Conservation (phyloP, 1,284 basidiomycete species). For the Bjerkandera adusta region DNA sequence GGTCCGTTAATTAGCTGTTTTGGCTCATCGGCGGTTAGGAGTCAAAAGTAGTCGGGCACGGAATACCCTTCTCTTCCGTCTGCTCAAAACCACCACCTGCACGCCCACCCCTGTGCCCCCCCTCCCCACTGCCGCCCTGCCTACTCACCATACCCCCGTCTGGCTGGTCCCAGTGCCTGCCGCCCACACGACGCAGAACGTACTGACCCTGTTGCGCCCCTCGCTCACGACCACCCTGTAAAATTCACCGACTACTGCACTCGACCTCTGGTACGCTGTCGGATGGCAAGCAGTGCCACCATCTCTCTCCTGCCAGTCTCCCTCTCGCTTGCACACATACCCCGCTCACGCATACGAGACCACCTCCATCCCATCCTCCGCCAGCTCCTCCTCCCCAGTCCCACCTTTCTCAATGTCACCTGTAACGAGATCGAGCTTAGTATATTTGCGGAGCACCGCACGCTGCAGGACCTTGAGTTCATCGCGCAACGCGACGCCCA, state of each 20-base stretch:
- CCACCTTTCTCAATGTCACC: constrained; percentile 70
- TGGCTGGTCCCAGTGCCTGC: too few relatives aligned
- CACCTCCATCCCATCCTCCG: constrained; percentile 62
- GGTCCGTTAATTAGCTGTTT: constrained; percentile 4
- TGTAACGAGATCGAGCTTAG: constrained; percentile 75
- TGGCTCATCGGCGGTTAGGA: constrained; percentile 4
- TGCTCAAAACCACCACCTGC: background rate
- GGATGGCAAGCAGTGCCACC: constrained; percentile 40
- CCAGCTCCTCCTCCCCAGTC: constrained; percentile 63
- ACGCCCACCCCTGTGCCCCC: constrained; percentile 1
- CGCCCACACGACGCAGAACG: background rate
- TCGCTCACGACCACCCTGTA: background rate
- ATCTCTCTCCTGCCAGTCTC: constrained; percentile 68
- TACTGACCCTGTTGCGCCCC: constrained; percentile 5
- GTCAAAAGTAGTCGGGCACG: constrained; percentile 10
- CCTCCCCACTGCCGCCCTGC: background rate
- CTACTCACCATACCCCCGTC: background rate
- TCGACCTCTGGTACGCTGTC: background rate
- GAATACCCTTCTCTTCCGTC: constrained; percentile 4
- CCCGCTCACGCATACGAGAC: constrained; percentile 57
- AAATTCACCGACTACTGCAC: background rate
- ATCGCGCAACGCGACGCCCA: constrained; percentile 59
- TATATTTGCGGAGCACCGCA: constrained; percentile 62
- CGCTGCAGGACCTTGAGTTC: constrained; percentile 57
- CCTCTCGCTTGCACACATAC: constrained; percentile 67